Conservation (phyloP, 2,329 filamentous ascomycete species). For the Cucurbitaria berberidis region DNA sequence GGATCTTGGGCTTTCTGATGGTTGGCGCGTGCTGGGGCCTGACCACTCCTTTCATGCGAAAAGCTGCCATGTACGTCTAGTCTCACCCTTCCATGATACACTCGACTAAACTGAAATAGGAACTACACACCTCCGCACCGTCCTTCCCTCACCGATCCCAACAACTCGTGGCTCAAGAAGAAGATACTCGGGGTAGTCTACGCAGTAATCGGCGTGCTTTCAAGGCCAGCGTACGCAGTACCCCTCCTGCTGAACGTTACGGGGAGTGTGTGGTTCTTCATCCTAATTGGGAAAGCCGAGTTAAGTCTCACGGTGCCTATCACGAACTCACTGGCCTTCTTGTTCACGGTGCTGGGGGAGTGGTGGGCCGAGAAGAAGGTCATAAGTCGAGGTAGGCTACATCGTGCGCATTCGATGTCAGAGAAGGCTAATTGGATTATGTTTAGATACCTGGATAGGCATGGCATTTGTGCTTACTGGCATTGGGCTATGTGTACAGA, state of each 20-base stretch:
- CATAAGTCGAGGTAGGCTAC: conserved; percentile 73
- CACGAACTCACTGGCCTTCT: conserved; percentile 89
- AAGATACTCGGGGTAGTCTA: conserved; percentile 72
- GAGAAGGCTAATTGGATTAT: conserved; percentile 14
- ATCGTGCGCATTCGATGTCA: background rate
- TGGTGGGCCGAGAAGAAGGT: conserved; percentile 95
- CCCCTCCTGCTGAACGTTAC: conserved; percentile 88
- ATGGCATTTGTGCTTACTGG: conserved; percentile 80
- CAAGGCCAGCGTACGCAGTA: conserved; percentile 82
- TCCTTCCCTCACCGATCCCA: conserved; percentile 42
- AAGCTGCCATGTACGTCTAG: conserved; percentile 67
- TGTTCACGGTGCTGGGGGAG: conserved; percentile 95
- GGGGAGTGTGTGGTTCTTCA: conserved; percentile 94
- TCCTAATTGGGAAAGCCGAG: conserved; percentile 91
- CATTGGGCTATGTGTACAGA: conserved; percentile 81
- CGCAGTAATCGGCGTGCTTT: conserved; percentile 76
- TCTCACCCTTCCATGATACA: too few relatives aligned
- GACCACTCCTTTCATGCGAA: conserved; percentile 86
- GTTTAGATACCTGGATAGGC: conserved; percentile 78
- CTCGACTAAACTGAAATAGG: conserved; percentile 10
- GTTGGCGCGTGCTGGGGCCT: conserved; percentile 93
- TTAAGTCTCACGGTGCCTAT: conserved; percentile 92
- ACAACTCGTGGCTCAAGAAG: conserved; percentile 65
- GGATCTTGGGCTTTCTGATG: conserved; percentile 85
- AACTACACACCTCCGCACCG: conserved; percentile 66